These are phyloP conservation scores for Neocucurbitaria cava DNA, from an alignment of 2,329 filamentous ascomycete genomes.

Conservation along the genomic window DNA sequence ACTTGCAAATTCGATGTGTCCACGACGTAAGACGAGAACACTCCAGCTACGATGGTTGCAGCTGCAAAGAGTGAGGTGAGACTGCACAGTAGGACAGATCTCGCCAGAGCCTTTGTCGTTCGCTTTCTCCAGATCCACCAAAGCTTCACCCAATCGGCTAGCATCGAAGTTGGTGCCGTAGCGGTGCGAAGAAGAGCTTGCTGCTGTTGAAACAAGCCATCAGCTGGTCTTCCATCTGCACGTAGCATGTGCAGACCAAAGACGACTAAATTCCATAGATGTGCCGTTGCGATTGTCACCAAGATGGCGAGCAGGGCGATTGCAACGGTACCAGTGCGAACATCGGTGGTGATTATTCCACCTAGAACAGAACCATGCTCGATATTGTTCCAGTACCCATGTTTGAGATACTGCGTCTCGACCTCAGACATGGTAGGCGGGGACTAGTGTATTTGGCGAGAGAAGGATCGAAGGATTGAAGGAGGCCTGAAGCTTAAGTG, in stretches of 20 bases:
- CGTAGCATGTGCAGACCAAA: conserved; percentile 25
- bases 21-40: conserved; percentile 28
- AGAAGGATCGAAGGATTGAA: neutral
- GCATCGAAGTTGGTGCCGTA: conserved; percentile 19
- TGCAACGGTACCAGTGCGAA: conserved; percentile 21
- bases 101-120: conserved; percentile 6
- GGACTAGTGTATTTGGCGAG: neutral
- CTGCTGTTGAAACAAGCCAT: conserved; percentile 26
- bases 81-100: conserved; percentile 11
- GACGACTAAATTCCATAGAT: conserved; percentile 27
- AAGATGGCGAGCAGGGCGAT: conserved; percentile 28
- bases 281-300: conserved; percentile 14
- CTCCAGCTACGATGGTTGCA: conserved; percentile 13
- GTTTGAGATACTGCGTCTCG: conserved; percentile 5
- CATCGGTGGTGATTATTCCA: conserved; percentile 26
- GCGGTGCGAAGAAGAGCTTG: conserved; percentile 27
- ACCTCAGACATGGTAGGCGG: conserved; percentile 1
- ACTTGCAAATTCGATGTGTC: conserved; percentile 14
- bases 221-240: conserved; percentile 11
- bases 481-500: neutral
- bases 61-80: conserved; percentile 13
- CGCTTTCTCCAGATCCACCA: conserved; percentile 24
- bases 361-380: conserved; percentile 16
- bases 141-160: conserved; percentile 24
- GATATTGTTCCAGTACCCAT: conserved; percentile 2